Evolutionary conservation across 345 rosid species (phyloP).

Genomic region (Dovyalis caffra): DNA sequence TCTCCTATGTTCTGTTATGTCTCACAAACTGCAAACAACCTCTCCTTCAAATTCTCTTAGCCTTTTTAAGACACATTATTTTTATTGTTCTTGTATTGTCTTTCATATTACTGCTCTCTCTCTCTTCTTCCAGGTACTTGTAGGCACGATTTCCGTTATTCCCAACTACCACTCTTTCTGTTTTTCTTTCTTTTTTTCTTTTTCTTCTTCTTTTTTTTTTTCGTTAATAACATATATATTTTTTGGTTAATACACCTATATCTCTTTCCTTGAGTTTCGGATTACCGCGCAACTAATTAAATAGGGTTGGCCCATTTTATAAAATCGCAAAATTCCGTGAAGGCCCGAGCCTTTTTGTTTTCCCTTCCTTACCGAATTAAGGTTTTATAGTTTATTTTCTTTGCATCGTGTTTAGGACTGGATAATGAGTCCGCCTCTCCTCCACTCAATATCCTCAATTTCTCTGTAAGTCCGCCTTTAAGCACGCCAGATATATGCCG

Average conservation of each 20-base stretch:
- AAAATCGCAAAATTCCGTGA: background rate
- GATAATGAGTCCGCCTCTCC: no score
- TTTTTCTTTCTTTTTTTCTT: background rate
- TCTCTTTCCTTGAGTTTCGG: constrained; percentile 42
- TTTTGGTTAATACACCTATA: background rate
- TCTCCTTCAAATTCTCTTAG: background rate
- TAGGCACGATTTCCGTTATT: constrained; percentile 26
- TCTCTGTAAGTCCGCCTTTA: no score
- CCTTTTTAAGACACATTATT: background rate
- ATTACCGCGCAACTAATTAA: constrained; percentile 48
- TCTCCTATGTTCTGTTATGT: background rate
- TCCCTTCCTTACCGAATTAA: no score
- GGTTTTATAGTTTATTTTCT: no score
- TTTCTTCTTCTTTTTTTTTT: background rate
- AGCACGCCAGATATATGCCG: no score
- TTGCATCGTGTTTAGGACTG: no score
- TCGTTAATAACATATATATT: background rate
- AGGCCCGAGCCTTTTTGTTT: background rate
- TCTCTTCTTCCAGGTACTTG: constrained; percentile 1
- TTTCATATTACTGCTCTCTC: background rate
- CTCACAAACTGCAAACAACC: background rate
- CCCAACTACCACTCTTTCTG: constrained; percentile 18
- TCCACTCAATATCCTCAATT: no score
- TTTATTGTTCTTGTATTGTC: background rate
- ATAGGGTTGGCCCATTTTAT: background rate